These are phyloP conservation scores for Quercus mongolica DNA, from an alignment of 306 rosid species.

Conservation along the genomic window DNA sequence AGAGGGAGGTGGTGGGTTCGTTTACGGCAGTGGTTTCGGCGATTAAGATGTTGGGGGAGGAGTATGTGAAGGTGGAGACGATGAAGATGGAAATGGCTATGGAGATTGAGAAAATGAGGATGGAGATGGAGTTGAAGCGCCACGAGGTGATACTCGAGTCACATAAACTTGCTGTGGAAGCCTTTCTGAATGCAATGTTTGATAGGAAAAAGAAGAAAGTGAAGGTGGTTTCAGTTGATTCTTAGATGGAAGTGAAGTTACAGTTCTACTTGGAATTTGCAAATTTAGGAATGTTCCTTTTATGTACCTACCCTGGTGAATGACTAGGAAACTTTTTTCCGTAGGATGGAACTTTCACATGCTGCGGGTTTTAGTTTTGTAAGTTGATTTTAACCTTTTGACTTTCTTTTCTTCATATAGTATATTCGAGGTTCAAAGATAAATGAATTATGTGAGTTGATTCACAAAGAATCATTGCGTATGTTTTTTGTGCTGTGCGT, in stretches of 20 bases:
- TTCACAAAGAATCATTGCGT: too few relatives aligned
- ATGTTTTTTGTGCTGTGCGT: too few relatives aligned
- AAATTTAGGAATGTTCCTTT: too few relatives aligned
- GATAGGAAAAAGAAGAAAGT: background rate
- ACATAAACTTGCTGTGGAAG: background rate
- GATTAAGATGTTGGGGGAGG: background rate
- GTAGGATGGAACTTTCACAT: too few relatives aligned
- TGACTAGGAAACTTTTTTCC: background rate
- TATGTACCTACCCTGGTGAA: background rate
- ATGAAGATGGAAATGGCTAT: conserved; percentile 2
- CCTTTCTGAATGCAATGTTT: background rate
- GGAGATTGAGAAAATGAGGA: conserved; percentile 5
- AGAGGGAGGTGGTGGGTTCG: background rate
- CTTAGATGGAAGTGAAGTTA: background rate
- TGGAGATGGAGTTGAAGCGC: background rate
- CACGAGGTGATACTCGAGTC: background rate
- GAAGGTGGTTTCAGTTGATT: background rate
- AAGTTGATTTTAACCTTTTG: too few relatives aligned
- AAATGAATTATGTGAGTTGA: too few relatives aligned
- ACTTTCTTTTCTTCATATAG: too few relatives aligned
- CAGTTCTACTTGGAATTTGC: too few relatives aligned
- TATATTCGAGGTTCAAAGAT: too few relatives aligned
- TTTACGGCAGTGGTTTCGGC: background rate
- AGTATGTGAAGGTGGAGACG: background rate
- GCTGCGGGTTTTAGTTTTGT: too few relatives aligned